These are phyloP conservation scores for Bocquillonia castaneifolia DNA, from an alignment of 441 rosid species.

Conservation along the genomic window DNA sequence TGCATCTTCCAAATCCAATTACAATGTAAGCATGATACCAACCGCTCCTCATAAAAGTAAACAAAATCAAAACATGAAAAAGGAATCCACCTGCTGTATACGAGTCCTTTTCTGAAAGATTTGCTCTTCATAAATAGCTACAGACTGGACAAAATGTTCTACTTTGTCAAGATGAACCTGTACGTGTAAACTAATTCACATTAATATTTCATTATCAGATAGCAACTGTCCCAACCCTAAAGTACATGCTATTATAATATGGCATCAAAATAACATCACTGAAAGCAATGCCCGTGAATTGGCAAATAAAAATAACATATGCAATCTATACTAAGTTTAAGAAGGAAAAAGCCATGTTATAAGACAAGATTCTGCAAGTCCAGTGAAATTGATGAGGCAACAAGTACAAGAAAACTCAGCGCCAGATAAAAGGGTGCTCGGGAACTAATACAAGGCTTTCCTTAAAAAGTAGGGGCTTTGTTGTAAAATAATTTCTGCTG, in stretches of 20 bases:
- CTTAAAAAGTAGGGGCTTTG: neutral
- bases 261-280: neutral
- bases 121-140: constrained; percentile 79
- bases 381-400: neutral
- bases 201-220: neutral
- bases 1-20: neutral
- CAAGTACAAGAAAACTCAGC: neutral
- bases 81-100: constrained; percentile 64
- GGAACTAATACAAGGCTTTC: neutral
- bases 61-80: constrained; percentile 10
- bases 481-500: neutral
- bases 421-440: neutral
- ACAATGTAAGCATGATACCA: neutral
- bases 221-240: neutral
- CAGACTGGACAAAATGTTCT: constrained; percentile 79
- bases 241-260: neutral
- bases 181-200: constrained; percentile 1
- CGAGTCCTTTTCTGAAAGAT: constrained; percentile 93
- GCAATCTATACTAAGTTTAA: neutral
- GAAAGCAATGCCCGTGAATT: neutral
- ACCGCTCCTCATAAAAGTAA: neutral
- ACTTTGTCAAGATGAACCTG: constrained; percentile 80
- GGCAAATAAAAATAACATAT: neutral
- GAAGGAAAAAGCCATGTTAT: neutral
- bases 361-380: neutral